Evolutionary conservation across 2,329 filamentous ascomycete species (phyloP).

Genomic region (Pseudomassariella vexata): DNA sequence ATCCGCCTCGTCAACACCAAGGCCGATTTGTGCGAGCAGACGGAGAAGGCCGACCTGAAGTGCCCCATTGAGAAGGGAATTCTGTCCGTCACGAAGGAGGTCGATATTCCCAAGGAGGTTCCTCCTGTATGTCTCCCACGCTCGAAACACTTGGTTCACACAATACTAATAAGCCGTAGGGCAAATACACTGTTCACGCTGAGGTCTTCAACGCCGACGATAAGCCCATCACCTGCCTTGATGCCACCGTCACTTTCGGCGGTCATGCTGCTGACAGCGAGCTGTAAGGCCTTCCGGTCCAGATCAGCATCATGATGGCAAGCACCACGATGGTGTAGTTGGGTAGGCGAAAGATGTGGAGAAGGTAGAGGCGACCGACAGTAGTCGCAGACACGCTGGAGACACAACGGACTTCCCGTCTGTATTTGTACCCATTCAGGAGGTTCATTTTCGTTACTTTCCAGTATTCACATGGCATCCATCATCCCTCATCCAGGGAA

Average conservation of each 20-base stretch:
- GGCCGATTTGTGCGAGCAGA: conserved; percentile 83
- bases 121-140: conserved; percentile 63
- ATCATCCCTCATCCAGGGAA: too few relatives aligned
- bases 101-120: conserved; percentile 80
- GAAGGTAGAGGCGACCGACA: conserved; percentile 3
- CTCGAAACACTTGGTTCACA: not conserved
- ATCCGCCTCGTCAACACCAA: conserved; percentile 80
- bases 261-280: conserved; percentile 37
- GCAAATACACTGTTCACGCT: conserved; percentile 82
- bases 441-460: too few relatives aligned
- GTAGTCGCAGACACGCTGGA: too few relatives aligned
- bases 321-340: not conserved
- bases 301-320: too few relatives aligned
- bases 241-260: conserved; percentile 63
- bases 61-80: conserved; percentile 83
- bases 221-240: conserved; percentile 79
- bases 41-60: conserved; percentile 78
- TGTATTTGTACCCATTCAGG: too few relatives aligned
- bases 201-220: conserved; percentile 74
- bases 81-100: conserved; percentile 68
- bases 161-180: conserved; percentile 42
- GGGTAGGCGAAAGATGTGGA: conserved; percentile 7
- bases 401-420: too few relatives aligned
- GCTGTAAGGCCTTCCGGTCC: too few relatives aligned
- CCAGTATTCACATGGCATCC: too few relatives aligned